phyloP scores from a whole-genome alignment of 2,329 filamentous ascomycete species.

The Metarhizium robertsii region DNA sequence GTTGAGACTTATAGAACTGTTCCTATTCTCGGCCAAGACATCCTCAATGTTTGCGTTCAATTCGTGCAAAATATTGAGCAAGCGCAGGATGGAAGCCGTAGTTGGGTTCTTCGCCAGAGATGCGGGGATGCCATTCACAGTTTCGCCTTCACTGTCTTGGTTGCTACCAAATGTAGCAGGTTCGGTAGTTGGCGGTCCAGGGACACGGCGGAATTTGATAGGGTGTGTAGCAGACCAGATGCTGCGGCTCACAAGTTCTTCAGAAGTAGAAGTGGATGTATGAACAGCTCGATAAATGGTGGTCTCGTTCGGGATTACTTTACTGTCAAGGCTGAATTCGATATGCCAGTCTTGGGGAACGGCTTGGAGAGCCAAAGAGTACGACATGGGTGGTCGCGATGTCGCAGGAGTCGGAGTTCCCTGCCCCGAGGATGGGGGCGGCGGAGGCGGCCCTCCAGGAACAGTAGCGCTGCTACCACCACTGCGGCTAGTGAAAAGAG shows the following conservation, averaged over 20 bases:
- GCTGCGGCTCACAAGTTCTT: conserved; percentile 62
- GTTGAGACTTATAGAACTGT: conserved; percentile 59
- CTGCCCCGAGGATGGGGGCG: conserved; percentile 20
- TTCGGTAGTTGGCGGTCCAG: conserved; percentile 72
- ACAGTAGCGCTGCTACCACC: conserved; percentile 25
- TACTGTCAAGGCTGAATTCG: conserved; percentile 81
- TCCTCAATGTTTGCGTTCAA: conserved; percentile 92
- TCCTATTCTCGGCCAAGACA: conserved; percentile 65
- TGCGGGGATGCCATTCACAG: conserved; percentile 56
- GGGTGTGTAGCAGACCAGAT: conserved; percentile 88
- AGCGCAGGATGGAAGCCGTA: conserved; percentile 75
- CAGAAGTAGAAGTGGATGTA: conserved; percentile 38
- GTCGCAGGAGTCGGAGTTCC: conserved; percentile 43
- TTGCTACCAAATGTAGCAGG: conserved; percentile 47
- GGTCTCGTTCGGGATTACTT: conserved; percentile 79
- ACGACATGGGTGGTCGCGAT: conserved; percentile 56
- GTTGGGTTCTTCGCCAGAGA: conserved; percentile 77
- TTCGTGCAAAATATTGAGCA: conserved; percentile 85
- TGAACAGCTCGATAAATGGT: conserved; percentile 95
- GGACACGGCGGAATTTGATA: conserved; percentile 82
- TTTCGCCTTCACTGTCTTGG: conserved; percentile 40
- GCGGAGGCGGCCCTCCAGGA: conserved; percentile 1
- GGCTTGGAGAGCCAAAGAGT: conserved; percentile 73
- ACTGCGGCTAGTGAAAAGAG: conserved; percentile 21
- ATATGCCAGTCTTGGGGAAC: conserved; percentile 93